Base-by-base conservation (phyloP, 768 basidiomycete genomes). In the Lactarius indigo region DNA sequence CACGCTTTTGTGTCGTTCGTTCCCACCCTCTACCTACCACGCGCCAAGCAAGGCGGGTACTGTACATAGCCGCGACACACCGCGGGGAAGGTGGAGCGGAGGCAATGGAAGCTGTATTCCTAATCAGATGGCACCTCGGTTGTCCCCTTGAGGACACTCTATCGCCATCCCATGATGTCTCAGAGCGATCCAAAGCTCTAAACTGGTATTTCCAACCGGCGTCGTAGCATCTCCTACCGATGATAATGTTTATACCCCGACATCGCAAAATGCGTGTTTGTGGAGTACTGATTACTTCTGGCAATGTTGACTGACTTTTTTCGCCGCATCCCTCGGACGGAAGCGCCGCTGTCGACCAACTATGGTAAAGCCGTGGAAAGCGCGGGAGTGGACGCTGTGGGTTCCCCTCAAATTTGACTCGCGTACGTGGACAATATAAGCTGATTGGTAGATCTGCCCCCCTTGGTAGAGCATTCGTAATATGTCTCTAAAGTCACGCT, bases 401-500 rank as follows among this genome's bases (percentile, higher is more conserved):
- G 17, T 17, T 17, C 1, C 44, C 44, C 44, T 9, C 17, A 23
- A 23, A 47, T 47, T 12, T n/a, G n/a, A 23, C 44, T n/a, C n/a
- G 44, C 44, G 44, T 9, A 55, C 17, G 23, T 52, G n/a, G 54
- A 17, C 28, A 30, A 30, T 56, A 50, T 50, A 50, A 50, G 47
- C 5, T 50, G 23, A 26, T 50, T 13, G 12, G n/a, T 12, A 15
- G 30, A 17, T 30, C 54, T 31, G 20, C n/a, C 44, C 44, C 8
- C 31, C 9, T 31, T 30, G 12, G 47, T n/a, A 26, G n/a, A 23
- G 4, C 39, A 9, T 50, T 28, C 23, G 23, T 23, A n/a, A 58
- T 44, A 50, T 67, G 62, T 55, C 52, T 30, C 26, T 18, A 10
- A 58, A 63, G 35, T 67, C 61, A 37, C 39, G 2, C 20, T 23